phyloP scores from a whole-genome alignment of 768 basidiomycete genomes.

The Cystobasidiopsis lactophilus region DNA sequence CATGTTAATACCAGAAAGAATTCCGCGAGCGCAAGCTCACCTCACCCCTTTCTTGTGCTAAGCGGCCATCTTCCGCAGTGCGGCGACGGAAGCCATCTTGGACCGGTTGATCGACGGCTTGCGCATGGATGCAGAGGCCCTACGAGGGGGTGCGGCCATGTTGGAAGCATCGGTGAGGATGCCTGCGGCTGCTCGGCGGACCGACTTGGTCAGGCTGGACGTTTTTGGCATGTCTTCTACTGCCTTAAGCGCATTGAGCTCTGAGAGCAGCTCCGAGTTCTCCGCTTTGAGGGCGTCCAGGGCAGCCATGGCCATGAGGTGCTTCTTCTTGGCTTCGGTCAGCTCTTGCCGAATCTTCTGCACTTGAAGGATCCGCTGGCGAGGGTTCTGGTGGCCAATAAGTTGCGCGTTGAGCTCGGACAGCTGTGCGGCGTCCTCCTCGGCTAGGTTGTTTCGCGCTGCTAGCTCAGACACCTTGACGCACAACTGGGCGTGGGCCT shows the following conservation, averaged over 20 bases:
- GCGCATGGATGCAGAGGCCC: no score
- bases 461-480: constrained; percentile 10
- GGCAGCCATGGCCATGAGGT: constrained; percentile 8
- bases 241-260: constrained; percentile 11
- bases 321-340: constrained; percentile 46
- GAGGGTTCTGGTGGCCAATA: constrained; percentile 58
- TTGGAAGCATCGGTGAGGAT: no score
- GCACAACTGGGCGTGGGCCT: neutral
- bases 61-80: no score
- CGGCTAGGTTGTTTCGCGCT: constrained; percentile 46
- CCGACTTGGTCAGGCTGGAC: neutral
- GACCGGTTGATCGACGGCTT: no score
- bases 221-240: neutral
- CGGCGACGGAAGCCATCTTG: no score
- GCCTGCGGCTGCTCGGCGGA: no score
- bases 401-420: constrained; percentile 69
- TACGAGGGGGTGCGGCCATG: no score
- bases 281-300: constrained; percentile 8
- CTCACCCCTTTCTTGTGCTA: no score
- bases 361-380: constrained; percentile 67
- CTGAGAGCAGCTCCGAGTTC: constrained; percentile 7
- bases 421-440: constrained; percentile 53
- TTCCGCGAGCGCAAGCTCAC: no score
- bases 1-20: no score
- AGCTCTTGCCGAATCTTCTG: constrained; percentile 62